Evolutionary conservation across 306 rosid species (phyloP).

Genomic region (Corylus americana): DNA sequence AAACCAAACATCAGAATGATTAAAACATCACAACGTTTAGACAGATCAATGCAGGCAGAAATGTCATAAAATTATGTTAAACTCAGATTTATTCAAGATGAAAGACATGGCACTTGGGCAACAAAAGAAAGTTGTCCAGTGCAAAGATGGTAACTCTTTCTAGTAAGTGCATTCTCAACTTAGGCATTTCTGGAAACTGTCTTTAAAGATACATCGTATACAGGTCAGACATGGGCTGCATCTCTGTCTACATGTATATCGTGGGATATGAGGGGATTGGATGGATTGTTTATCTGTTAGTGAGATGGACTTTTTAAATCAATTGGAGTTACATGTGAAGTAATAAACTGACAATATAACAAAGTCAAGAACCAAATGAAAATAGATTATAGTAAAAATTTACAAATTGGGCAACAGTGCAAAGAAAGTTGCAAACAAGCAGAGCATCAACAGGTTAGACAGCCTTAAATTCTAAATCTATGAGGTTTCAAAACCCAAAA

Average conservation of each 20-base stretch:
- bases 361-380: not conserved
- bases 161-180: not conserved
- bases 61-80: not conserved
- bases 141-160: not conserved
- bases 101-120: not conserved
- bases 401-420: not conserved
- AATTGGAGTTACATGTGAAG: not conserved
- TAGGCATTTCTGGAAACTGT: not conserved
- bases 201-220: not conserved
- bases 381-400: not conserved
- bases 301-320: not conserved
- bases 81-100: not conserved
- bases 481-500: constrained; percentile 3
- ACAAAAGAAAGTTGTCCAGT: not conserved
- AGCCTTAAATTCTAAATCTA: constrained; percentile 8
- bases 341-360: not conserved
- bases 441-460: not conserved
- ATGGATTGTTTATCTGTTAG: not conserved
- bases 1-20: not conserved
- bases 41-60: not conserved
- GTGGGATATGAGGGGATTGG: not conserved
- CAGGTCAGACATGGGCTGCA: not conserved
- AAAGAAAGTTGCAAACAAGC: not conserved
- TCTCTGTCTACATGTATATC: not conserved
- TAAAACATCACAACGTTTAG: not conserved